Evolutionary conservation across 768 basidiomycete genomes (phyloP).

Genomic region (Tulasnella sp.): DNA sequence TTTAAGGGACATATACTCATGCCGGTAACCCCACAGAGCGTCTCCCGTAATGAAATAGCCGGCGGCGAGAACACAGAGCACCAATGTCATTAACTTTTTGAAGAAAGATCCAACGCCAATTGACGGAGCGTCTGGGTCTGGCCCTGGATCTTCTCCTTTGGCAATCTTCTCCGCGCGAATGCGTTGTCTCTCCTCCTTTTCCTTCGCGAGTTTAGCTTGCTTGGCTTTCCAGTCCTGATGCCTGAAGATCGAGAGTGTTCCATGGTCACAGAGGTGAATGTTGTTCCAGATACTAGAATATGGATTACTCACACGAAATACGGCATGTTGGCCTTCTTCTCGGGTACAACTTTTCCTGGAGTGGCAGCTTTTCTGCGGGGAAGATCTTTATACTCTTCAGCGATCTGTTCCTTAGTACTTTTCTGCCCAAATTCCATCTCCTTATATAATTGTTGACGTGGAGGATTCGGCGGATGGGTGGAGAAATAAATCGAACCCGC

Average conservation of each 20-base stretch:
- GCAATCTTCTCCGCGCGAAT: slow-evolving; percentile 61
- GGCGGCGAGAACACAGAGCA: slow-evolving; percentile 43
- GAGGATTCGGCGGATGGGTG: too few relatives aligned
- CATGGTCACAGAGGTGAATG: slow-evolving; percentile 33
- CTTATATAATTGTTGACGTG: too few relatives aligned
- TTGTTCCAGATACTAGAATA: background rate
- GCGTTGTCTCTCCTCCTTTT: slow-evolving; percentile 57
- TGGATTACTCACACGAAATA: slow-evolving; percentile 57
- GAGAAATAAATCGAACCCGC: too few relatives aligned
- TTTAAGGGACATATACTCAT: slow-evolving; percentile 37
- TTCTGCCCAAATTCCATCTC: too few relatives aligned
- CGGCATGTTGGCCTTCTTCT: slow-evolving; percentile 73
- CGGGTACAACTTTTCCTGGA: slow-evolving; percentile 59
- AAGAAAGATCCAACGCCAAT: slow-evolving; percentile 34
- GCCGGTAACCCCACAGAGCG: slow-evolving; percentile 70
- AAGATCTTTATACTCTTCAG: slow-evolving; percentile 11
- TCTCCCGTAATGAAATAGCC: slow-evolving; percentile 83
- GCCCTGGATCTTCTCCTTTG: slow-evolving; percentile 57
- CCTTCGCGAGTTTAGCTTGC: slow-evolving; percentile 46
- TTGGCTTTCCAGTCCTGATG: slow-evolving; percentile 32
- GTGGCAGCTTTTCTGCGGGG: slow-evolving; percentile 31
- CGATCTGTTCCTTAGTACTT: too few relatives aligned
- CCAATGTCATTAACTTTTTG: slow-evolving; percentile 49
- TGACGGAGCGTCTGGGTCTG: slow-evolving; percentile 43
- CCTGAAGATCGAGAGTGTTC: slow-evolving; percentile 4